Base-by-base conservation (phyloP, 768 basidiomycete species). In the Cantharellus cinnabarinus region DNA sequence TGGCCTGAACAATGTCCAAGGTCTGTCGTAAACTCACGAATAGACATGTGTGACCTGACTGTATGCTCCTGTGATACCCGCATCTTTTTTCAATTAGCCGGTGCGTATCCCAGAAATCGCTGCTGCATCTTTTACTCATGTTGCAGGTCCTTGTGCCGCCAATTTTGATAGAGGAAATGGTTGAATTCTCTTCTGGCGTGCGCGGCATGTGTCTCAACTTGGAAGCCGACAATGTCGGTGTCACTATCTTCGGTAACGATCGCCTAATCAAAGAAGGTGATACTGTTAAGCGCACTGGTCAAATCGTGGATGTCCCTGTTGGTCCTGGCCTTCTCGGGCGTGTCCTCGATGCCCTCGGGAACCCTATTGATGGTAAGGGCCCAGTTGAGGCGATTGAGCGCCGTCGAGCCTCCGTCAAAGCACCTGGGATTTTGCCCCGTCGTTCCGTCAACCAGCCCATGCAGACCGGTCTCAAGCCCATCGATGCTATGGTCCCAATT, bases 151-250 rank as follows among this genome's bases (percentile, higher is more conserved):
- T 42, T 40, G 34, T 41, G 50, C 35, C 59, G 58, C 40, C 58
- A 38, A 20, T 20, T 41, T 64, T 59, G 66, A 55, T 73, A 91
- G 95, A 99, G 76, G 95, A 99, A 82, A 99, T 99, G 95, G 95
- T 99, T 80, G 95, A 99, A 80, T 99, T 99, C 81, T 89, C 94
- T 56, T 98, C 95, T 57, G 95, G 95, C 74, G 83, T 99, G 68
- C 93, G 95, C 71, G 95, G 95, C 79, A 99, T 99, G 95, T 97
- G 93, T 74, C 75, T 99, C 74, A 99, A 99, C 86, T 85, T 99
- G 82, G 95, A 99, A 76, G 90, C 94, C 75, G 95, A 98, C 83
- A 97, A 97, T 68, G 94, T 98, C 78, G 95, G 95, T 89, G 90
- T 99, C 70, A 90, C 95, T 77, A 93, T 98, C 77, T 99, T 99